Evolutionary conservation across 306 rosid species (phyloP).

Genomic region (Acmispon strigosus): DNA sequence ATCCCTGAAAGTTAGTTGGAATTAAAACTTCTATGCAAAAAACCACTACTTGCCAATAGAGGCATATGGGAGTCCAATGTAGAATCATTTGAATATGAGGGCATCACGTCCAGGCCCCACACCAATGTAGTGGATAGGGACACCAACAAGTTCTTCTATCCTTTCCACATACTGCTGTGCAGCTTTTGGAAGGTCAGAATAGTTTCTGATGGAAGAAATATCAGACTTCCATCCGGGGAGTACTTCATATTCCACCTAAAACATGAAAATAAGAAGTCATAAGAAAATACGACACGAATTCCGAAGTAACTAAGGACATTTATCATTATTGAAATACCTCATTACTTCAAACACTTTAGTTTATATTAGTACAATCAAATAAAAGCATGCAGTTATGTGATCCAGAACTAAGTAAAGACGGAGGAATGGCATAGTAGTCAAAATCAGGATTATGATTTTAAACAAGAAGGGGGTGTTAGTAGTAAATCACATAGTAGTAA

Average conservation of each 20-base stretch:
- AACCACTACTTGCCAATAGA: constrained; percentile 24
- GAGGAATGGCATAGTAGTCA: background rate
- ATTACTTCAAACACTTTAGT: background rate
- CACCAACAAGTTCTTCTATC: constrained; percentile 81
- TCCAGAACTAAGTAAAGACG: background rate
- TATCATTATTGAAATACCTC: background rate
- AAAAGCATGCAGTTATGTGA: background rate
- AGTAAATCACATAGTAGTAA: too few species aligned
- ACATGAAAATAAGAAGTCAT: constrained; percentile 11
- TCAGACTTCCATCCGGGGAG: constrained; percentile 86
- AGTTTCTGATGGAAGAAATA: constrained; percentile 74
- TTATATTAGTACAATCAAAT: background rate
- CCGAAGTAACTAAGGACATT: background rate
- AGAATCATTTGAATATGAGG: constrained; percentile 58
- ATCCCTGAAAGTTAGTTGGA: constrained; percentile 8
- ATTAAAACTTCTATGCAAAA: constrained; percentile 15
- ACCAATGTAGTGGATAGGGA: constrained; percentile 89
- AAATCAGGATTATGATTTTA: too few species aligned
- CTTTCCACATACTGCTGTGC: constrained; percentile 75
- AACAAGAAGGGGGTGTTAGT: too few species aligned
- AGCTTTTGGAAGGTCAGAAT: constrained; percentile 79
- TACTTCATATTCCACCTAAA: constrained; percentile 82
- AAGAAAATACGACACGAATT: background rate
- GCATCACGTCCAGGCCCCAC: constrained; percentile 98
- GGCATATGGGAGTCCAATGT: constrained; percentile 3